These are phyloP conservation scores for Strobilomyces echinocephalus DNA, from an alignment of 768 basidiomycete species.

Conservation along the genomic window DNA sequence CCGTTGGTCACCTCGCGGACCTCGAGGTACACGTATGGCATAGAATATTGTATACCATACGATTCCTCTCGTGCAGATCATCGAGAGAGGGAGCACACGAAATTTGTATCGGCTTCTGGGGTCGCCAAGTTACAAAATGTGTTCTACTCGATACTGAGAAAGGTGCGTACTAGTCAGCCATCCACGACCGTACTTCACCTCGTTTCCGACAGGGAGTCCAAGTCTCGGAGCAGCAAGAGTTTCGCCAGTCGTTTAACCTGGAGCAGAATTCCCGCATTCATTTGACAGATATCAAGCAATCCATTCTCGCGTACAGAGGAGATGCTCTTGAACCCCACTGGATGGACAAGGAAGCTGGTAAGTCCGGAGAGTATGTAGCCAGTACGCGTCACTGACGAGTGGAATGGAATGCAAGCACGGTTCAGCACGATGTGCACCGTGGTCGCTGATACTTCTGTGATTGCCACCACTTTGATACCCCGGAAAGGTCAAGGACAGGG, in stretches of 20 bases:
- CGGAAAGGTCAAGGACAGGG: not conserved
- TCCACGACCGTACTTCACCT: not conserved
- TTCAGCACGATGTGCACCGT: conserved; percentile 13
- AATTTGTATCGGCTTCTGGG: conserved; percentile 15
- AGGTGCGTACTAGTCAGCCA: conserved; percentile 18
- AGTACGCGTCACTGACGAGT: not conserved
- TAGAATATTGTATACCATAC: conserved; percentile 28
- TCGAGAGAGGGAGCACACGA: conserved; percentile 21
- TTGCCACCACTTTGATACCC: not conserved
- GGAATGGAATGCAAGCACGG: not conserved
- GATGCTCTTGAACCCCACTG: conserved; percentile 2
- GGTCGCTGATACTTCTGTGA: conserved; percentile 7
- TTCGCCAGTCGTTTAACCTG: conserved; percentile 7
- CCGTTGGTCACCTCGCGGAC: conserved; percentile 42
- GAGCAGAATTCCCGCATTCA: not conserved
- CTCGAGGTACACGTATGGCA: conserved; percentile 38
- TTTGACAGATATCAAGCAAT: not conserved
- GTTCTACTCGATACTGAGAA: conserved; percentile 36
- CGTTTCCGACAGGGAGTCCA: conserved; percentile 5
- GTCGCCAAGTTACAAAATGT: conserved; percentile 29
- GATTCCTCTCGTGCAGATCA: conserved; percentile 37
- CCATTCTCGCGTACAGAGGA: conserved; percentile 18
- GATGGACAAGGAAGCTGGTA: conserved; percentile 13
- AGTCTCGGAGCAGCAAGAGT: conserved; percentile 21
- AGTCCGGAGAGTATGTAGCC: not conserved